Conservation (phyloP, 768 basidiomycete genomes). For the Lactarius hengduanensis region DNA sequence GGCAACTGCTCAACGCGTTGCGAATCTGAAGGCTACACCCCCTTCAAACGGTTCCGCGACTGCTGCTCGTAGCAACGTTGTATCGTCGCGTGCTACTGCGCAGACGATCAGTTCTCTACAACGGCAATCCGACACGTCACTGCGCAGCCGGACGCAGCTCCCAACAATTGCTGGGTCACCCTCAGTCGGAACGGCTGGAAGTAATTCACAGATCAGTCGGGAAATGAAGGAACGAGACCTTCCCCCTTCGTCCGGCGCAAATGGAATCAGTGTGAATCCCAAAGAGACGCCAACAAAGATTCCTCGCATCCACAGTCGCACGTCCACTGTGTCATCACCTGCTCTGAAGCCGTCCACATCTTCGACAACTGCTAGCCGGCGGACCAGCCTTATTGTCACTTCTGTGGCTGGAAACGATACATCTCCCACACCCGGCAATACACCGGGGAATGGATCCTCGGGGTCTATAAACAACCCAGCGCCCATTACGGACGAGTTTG, state of each 20-base stretch:
- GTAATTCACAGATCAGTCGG: slow-evolving; percentile 36
- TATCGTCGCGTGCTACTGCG: slow-evolving; percentile 66
- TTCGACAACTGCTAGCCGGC: slow-evolving; percentile 48
- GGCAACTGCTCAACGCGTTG: slow-evolving; percentile 80
- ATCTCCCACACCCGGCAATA: slow-evolving; percentile 53
- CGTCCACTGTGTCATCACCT: slow-evolving; percentile 73
- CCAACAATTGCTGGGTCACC: slow-evolving; percentile 95
- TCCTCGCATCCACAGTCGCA: slow-evolving; percentile 85
- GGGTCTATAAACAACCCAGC: slow-evolving; percentile 26
- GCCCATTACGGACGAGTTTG: slow-evolving; percentile 64
- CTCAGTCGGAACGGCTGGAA: slow-evolving; percentile 67
- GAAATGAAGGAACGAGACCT: slow-evolving; percentile 54
- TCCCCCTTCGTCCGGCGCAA: slow-evolving; percentile 52
- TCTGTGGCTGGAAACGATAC: slow-evolving; percentile 56
- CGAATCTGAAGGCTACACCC: slow-evolving; percentile 65
- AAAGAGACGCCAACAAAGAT: slow-evolving; percentile 94
- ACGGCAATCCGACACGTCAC: slow-evolving; percentile 80
- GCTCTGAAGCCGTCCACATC: slow-evolving; percentile 55
- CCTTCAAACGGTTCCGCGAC: slow-evolving; percentile 45
- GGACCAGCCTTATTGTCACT: slow-evolving; percentile 64
- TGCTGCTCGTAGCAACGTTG: slow-evolving; percentile 44
- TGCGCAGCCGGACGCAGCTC: slow-evolving; percentile 70
- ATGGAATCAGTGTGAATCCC: slow-evolving; percentile 49
- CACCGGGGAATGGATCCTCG: slow-evolving; percentile 32
- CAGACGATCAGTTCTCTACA: slow-evolving; percentile 87